phyloP scores from a whole-genome alignment of 1,139 yeast genomes.

The Zygotorulaspora mrakii region DNA sequence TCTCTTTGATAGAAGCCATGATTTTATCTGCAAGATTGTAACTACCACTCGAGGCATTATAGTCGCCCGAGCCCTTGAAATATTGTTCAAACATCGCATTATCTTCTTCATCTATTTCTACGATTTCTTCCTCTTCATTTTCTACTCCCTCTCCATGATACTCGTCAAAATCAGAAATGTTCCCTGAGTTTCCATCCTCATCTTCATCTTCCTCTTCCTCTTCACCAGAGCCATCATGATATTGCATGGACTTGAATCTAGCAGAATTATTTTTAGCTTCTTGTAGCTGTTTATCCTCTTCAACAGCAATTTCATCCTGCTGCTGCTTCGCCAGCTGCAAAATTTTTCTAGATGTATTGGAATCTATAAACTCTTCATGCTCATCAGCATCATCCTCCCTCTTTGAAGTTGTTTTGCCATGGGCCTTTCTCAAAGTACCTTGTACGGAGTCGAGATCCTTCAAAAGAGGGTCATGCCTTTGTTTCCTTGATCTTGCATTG shows the following conservation, averaged over 20 bases:
- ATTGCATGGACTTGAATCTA: slow-evolving; percentile 29
- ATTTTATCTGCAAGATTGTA: slow-evolving; percentile 86
- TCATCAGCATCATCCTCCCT: slow-evolving; percentile 42
- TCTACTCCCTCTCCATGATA: no score
- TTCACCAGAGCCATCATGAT: no score
- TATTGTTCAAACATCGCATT: slow-evolving; percentile 67
- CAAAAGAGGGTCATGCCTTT: slow-evolving; percentile 73
- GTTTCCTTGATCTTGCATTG: slow-evolving; percentile 48
- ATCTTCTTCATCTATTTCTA: slow-evolving; percentile 65
- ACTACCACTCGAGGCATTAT: slow-evolving; percentile 42
- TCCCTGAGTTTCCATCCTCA: slow-evolving; percentile 45
- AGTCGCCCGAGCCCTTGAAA: slow-evolving; percentile 45
- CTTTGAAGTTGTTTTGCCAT: slow-evolving; percentile 30
- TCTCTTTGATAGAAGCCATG: slow-evolving; percentile 80
- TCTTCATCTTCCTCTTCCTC: slow-evolving; percentile 44
- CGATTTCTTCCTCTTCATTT: slow-evolving; percentile 51
- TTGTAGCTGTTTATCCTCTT: slow-evolving; percentile 38
- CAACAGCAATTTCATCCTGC: slow-evolving; percentile 69
- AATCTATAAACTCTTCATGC: slow-evolving; percentile 70
- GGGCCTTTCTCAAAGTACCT: slow-evolving; percentile 57
- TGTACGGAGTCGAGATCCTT: slow-evolving; percentile 70
- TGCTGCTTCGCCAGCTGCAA: slow-evolving; percentile 86
- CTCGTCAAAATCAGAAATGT: slow-evolving; percentile 51
- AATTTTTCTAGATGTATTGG: slow-evolving; percentile 78
- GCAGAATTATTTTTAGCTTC: slow-evolving; percentile 25